Conservation (phyloP, 2,329 filamentous ascomycete species). For the Amauroascus niger region DNA sequence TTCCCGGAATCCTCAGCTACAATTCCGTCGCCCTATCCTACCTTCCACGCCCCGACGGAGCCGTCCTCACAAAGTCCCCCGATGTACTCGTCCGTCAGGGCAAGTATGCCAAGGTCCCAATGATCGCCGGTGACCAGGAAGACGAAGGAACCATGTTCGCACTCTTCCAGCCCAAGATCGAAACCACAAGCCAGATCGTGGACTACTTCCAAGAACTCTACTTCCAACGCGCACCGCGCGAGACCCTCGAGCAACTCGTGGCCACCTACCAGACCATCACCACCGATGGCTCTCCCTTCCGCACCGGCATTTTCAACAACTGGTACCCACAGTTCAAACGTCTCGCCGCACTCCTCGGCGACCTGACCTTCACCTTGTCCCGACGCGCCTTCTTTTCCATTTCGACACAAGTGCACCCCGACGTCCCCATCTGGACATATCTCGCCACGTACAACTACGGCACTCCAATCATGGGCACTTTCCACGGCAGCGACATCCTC, state of each 20-base stretch:
- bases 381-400: conserved; percentile 54
- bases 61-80: conserved; percentile 51
- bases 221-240: conserved; percentile 49
- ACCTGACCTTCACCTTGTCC: conserved; percentile 63
- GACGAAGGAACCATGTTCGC: conserved; percentile 70
- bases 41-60: conserved; percentile 62
- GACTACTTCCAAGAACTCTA: conserved; percentile 52
- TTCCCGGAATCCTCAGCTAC: conserved; percentile 59
- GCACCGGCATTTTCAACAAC: conserved; percentile 58
- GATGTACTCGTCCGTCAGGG: conserved; percentile 48
- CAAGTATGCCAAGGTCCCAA: conserved; percentile 50
- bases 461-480: conserved; percentile 63
- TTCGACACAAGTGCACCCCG: conserved; percentile 41
- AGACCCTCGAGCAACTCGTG: conserved; percentile 49
- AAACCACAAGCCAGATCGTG: conserved; percentile 48
- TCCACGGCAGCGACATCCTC: conserved; percentile 61
- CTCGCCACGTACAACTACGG: conserved; percentile 62
- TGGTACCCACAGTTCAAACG: conserved; percentile 70
- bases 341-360: conserved; percentile 63
- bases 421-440: conserved; percentile 63
- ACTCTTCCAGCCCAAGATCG: conserved; percentile 60
- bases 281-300: conserved; percentile 58
- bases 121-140: conserved; percentile 65
- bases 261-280: conserved; percentile 51
- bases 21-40: conserved; percentile 61